These are phyloP conservation scores for Alternaria gaisen DNA, from an alignment of 2,329 filamentous ascomycete species.

Conservation along the genomic window DNA sequence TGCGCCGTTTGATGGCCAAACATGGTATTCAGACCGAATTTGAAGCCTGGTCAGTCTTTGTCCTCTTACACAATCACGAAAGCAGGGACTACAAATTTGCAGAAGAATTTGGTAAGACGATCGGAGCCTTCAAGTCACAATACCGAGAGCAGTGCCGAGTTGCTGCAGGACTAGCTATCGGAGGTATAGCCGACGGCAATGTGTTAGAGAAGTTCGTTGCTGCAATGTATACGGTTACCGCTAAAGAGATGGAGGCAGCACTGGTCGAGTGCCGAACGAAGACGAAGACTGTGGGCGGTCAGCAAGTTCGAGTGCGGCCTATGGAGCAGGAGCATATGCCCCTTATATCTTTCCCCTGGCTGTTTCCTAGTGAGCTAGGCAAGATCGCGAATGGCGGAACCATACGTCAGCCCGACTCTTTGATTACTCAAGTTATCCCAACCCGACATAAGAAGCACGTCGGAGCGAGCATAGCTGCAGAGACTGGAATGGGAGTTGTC, in stretches of 20 bases:
- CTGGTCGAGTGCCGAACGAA: conserved; percentile 60
- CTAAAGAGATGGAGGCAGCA: conserved; percentile 71
- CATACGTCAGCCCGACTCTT: conserved; percentile 3
- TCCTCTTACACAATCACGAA: conserved; percentile 76
- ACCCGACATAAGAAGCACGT: conserved; percentile 19
- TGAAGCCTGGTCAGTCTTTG: conserved; percentile 88
- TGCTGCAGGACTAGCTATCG: conserved; percentile 60
- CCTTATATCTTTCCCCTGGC: conserved; percentile 92
- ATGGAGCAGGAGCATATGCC: conserved; percentile 70
- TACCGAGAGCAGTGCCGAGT: conserved; percentile 74
- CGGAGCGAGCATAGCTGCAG: not conserved
- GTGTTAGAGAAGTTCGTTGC: conserved; percentile 76
- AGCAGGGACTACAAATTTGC: conserved; percentile 84
- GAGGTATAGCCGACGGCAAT: conserved; percentile 45
- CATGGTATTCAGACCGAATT: conserved; percentile 87
- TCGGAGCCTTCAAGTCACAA: conserved; percentile 70
- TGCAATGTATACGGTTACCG: conserved; percentile 88
- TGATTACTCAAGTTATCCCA: not conserved
- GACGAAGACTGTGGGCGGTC: conserved; percentile 50
- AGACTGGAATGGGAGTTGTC: conserved; percentile 19
- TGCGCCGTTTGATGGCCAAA: conserved; percentile 84
- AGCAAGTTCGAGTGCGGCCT: conserved; percentile 47
- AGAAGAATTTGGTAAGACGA: conserved; percentile 79
- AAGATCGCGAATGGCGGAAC: conserved; percentile 65
- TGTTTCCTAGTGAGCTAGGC: conserved; percentile 78